Base-by-base conservation (phyloP, 768 basidiomycete genomes). In the Suillus paluster region DNA sequence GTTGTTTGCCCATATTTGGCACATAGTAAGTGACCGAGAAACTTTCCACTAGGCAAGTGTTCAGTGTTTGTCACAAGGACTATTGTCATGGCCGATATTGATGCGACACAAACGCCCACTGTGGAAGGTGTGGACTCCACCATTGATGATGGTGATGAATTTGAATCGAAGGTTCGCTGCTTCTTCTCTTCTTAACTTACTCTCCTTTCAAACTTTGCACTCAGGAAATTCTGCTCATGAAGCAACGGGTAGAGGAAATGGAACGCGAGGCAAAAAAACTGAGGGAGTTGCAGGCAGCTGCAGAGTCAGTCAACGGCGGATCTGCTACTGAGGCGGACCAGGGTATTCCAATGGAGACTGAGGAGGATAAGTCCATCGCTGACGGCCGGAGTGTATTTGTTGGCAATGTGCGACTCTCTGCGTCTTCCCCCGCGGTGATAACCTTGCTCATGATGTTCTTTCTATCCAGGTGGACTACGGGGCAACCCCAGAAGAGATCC, bases 401-500 rank as follows among this genome's bases (percentile, higher is more conserved):
- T 70, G 97, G 97, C 58, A 99, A 98, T 79, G 97, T 97, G 71
- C 70, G 92, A 80, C n/a, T 56, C 44, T 21, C 27, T 59, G 61
- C 10, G 48, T 33, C 66, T 59, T 48, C 63, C 30, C 30, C 56
- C 53, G 27, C 38, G 30, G 57, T 19, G 44, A 57, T 50, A 44
- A 25, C 50, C 27, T 65, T 62, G 58, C 19, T 65, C 64, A 61
- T 17, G 39, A 34, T 68, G 30, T 62, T 49, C 46, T 34, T 21
- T 59, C 11, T 58, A 17, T 50, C 36, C 45, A 99, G 97, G 97
- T 99, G 61, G 97, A 99, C 80, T 99, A 99, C 75, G 84, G 88
- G 58, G 91, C 97, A 12, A 97, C 97, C 17, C 97, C 97, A 19
- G 97, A 99, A 77, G 97, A 99, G 74, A 95, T 99, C 55, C 97